Evolutionary conservation across 176 grass and related monocot species (phyloP).

Genomic region (Juncus inflexus): DNA sequence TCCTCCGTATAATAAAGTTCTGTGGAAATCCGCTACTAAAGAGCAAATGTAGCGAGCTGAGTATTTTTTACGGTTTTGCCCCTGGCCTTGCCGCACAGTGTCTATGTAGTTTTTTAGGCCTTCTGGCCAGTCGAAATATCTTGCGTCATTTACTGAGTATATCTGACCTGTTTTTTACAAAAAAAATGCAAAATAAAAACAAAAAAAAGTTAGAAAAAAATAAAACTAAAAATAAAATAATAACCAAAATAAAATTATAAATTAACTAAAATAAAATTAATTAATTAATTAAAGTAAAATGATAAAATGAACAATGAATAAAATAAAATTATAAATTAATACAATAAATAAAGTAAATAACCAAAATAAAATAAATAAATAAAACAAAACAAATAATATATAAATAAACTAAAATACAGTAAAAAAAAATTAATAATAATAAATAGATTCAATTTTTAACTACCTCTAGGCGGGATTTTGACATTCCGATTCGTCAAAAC

Average conservation of each 20-base stretch:
- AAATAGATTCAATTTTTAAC: background rate
- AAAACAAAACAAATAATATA: too few relatives aligned
- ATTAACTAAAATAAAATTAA: too few relatives aligned
- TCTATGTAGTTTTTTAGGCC: conserved; percentile 86
- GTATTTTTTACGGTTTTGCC: conserved; percentile 85
- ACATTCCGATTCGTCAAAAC: conserved; percentile 79
- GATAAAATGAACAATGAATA: too few relatives aligned
- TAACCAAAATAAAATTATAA: too few relatives aligned
- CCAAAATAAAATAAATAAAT: too few relatives aligned
- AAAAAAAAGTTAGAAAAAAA: background rate
- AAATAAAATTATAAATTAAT: too few relatives aligned
- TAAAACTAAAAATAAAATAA: too few relatives aligned
- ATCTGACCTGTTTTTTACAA: conserved; percentile 64
- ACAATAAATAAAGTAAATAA: too few relatives aligned
- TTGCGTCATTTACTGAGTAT: conserved; percentile 91
- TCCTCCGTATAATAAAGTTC: conserved; percentile 78
- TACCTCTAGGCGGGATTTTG: conserved; percentile 76
- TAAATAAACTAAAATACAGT: too few relatives aligned
- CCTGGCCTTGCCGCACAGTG: conserved; percentile 82
- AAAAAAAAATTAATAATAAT: background rate
- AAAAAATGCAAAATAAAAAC: background rate
- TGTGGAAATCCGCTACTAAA: conserved; percentile 81
- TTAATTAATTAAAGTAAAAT: too few relatives aligned
- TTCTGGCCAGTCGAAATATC: conserved; percentile 93
- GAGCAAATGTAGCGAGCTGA: conserved; percentile 91